Conservation (phyloP, 768 basidiomycete species). For the Amyloporia xantha region DNA sequence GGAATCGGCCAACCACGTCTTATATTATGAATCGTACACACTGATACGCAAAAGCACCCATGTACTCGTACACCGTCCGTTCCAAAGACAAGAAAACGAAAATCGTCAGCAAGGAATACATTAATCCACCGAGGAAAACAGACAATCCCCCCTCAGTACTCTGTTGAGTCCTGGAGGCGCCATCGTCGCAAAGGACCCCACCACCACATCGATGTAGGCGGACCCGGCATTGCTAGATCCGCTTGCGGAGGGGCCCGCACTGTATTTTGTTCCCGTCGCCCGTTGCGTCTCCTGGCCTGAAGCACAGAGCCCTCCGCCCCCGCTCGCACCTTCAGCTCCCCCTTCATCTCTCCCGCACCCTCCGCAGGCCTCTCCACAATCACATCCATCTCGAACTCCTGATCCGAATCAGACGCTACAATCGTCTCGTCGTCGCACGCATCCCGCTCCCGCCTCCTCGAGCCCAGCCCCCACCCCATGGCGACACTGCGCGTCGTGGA, state of each 20-base stretch:
- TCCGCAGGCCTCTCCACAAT: background rate
- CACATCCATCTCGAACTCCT: background rate
- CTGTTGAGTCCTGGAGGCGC: slow-evolving; percentile 73
- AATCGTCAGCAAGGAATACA: no score
- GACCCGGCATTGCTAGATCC: background rate
- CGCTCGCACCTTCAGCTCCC: no score
- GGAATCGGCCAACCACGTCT: no score
- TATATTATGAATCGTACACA: no score
- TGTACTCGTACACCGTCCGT: no score
- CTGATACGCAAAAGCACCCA: no score
- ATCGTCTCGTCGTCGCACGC: slow-evolving; percentile 26
- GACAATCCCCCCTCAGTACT: no score
- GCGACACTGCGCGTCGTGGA: slow-evolving; percentile 25
- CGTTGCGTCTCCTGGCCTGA: background rate
- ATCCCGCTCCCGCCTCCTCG: slow-evolving; percentile 40
- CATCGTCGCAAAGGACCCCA: slow-evolving; percentile 73
- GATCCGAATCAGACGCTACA: slow-evolving; percentile 10
- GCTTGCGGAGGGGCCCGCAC: background rate
- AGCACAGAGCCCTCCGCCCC: no score
- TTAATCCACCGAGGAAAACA: no score
- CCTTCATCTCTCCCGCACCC: background rate
- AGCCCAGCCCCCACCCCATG: slow-evolving; percentile 70
- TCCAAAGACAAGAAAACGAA: no score
- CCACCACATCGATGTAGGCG: slow-evolving; percentile 58
- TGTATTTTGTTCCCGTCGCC: background rate